Percentiles rank a stretch among this genome's conserved stretches.
Evolutionary conservation across 1,139 yeast genomes (phyloP).

Genomic region (Yarrowia galli): DNA sequence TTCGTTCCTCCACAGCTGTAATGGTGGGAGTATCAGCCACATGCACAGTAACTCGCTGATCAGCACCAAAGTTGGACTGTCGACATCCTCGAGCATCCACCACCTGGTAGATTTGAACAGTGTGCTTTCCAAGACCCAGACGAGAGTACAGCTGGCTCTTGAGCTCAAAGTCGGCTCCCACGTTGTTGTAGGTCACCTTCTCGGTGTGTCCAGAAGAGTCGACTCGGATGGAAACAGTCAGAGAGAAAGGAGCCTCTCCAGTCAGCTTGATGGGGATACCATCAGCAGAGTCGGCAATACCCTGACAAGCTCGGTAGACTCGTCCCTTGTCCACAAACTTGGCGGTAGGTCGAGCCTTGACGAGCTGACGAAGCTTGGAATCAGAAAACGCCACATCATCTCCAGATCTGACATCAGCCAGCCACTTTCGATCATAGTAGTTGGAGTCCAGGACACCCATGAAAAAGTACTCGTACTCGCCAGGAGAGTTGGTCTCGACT

Average conservation of each 20-base stretch:
- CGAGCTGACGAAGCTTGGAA: slow-evolving; percentile 14
- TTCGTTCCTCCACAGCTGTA: slow-evolving; percentile 53
- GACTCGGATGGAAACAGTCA: slow-evolving; percentile 62
- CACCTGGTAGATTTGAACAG: slow-evolving; percentile 63
- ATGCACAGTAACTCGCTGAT: slow-evolving; percentile 55
- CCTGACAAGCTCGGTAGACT: slow-evolving; percentile 61
- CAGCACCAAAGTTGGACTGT: slow-evolving; percentile 51
- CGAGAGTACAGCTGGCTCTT: slow-evolving; percentile 55
- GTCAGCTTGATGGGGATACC: slow-evolving; percentile 62
- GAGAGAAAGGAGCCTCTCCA: slow-evolving; percentile 71
- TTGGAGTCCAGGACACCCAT: slow-evolving; percentile 69
- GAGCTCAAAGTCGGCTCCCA: slow-evolving; percentile 50
- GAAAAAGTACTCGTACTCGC: slow-evolving; percentile 68
- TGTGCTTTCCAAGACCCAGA: slow-evolving; percentile 62
- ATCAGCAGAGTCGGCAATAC: slow-evolving; percentile 43
- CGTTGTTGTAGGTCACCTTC: slow-evolving; percentile 50
- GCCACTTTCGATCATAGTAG: slow-evolving; percentile 56
- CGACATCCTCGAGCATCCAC: slow-evolving; percentile 76
- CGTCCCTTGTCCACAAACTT: slow-evolving; percentile 59
- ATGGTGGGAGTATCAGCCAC: slow-evolving; percentile 83
- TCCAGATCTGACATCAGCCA: slow-evolving; percentile 42
- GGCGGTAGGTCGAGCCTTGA: slow-evolving; percentile 62
- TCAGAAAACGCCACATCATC: slow-evolving; percentile 6
- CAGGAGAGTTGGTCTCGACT: slow-evolving; percentile 54
- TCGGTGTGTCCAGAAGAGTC: slow-evolving; percentile 60